Conservation (phyloP, 148 eudicot species). For the Vaccinium myrtillus region DNA sequence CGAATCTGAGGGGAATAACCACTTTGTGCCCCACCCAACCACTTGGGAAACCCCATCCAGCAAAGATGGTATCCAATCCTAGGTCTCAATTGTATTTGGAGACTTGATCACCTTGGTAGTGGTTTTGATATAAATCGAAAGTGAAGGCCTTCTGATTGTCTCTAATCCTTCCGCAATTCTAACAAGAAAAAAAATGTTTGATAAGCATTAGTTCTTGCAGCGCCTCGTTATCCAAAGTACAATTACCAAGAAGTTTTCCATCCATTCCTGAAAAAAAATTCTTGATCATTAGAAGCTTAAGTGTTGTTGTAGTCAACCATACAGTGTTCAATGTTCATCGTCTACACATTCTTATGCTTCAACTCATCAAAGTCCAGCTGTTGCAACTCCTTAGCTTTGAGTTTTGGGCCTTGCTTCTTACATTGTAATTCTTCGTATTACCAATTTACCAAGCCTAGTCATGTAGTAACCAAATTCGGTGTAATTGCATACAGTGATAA, state of each 20-base stretch:
- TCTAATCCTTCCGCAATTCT: neutral
- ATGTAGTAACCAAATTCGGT: neutral
- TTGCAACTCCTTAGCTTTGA: neutral
- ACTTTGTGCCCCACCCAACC: neutral
- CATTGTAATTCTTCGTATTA: neutral
- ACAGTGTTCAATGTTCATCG: neutral
- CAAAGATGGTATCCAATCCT: neutral
- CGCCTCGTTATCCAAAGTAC: neutral
- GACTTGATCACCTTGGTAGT: neutral
- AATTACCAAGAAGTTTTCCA: conserved; percentile 9
- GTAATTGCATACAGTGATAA: neutral
- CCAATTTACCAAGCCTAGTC: neutral
- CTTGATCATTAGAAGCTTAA: neutral
- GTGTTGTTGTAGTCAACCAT: neutral
- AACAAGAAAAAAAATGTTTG: neutral
- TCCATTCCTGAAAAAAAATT: neutral
- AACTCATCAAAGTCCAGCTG: neutral
- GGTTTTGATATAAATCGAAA: neutral
- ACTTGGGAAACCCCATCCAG: neutral
- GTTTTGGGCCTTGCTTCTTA: neutral
- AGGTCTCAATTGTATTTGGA: neutral
- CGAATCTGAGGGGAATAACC: neutral
- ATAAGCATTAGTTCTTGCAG: conserved; percentile 1
- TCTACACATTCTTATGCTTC: neutral
- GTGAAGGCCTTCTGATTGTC: neutral